Evolutionary conservation across 768 basidiomycete species (phyloP).

Genomic region (Coprinopsis strossmayeri): DNA sequence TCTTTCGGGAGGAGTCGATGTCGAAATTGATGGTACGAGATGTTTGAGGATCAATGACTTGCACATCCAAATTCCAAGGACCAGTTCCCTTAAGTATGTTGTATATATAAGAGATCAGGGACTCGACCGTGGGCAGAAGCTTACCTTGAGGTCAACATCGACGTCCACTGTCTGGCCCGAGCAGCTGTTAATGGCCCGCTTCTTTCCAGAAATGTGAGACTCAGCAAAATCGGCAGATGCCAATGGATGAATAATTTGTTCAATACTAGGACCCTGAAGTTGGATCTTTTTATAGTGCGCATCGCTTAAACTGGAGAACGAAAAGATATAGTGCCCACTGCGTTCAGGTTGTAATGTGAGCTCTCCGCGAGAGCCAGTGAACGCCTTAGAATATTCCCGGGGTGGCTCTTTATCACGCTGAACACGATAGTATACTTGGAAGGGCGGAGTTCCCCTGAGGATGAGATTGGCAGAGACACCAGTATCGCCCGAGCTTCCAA

Average conservation of each 20-base stretch:
- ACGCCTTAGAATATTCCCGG: constrained; percentile 52
- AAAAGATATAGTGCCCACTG: constrained; percentile 86
- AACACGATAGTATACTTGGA: constrained; percentile 72
- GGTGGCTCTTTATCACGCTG: constrained; percentile 65
- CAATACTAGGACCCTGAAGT: constrained; percentile 70
- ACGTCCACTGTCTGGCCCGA: constrained; percentile 70
- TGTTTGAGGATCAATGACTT: constrained; percentile 67
- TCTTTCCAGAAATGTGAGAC: constrained; percentile 32
- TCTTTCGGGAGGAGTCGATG: constrained; percentile 50
- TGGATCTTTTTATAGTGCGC: constrained; percentile 74
- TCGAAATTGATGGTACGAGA: constrained; percentile 52
- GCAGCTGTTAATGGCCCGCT: constrained; percentile 65
- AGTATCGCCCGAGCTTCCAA: constrained; percentile 74
- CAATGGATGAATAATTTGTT: constrained; percentile 85
- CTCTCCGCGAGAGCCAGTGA: constrained; percentile 69
- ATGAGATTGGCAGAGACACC: constrained; percentile 85
- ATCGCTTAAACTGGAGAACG: constrained; percentile 75
- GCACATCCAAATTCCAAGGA: constrained; percentile 85
- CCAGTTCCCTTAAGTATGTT: constrained; percentile 60
- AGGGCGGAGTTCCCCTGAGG: constrained; percentile 85
- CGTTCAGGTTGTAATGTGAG: constrained; percentile 80
- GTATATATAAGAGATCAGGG: not conserved
- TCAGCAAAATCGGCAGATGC: constrained; percentile 72
- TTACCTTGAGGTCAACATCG: constrained; percentile 74
- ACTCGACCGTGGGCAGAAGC: constrained; percentile 12